phyloP scores from a whole-genome alignment of 2,329 filamentous ascomycete genomes.

The Botrytis fragariae region DNA sequence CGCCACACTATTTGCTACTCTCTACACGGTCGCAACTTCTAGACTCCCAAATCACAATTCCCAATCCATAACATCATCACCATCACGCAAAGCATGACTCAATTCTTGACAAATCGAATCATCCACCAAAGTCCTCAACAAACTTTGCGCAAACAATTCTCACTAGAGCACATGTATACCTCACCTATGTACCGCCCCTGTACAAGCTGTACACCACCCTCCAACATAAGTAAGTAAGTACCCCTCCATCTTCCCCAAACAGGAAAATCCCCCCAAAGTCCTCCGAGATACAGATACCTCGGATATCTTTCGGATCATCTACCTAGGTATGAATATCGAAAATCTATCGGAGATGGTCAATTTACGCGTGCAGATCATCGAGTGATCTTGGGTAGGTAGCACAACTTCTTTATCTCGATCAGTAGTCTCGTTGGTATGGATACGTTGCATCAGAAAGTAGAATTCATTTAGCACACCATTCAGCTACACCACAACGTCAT shows the following conservation, averaged over 20 bases:
- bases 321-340: neutral
- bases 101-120: neutral
- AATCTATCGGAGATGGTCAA: neutral
- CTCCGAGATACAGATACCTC: neutral
- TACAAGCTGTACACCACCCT: neutral
- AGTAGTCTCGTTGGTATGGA: no score
- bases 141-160: neutral
- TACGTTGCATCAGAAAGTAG: neutral
- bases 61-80: neutral
- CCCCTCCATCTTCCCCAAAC: neutral
- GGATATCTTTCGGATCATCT: conserved; percentile 6
- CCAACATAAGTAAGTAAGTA: neutral
- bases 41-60: neutral
- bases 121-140: neutral
- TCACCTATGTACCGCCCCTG: neutral
- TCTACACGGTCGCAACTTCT: neutral
- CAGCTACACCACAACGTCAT: neutral
- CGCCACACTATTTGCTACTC: neutral
- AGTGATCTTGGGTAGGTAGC: neutral
- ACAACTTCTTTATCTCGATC: neutral
- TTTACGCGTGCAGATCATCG: neutral
- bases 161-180: neutral
- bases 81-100: neutral
- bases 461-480: neutral
- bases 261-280: neutral